Evolutionary conservation across 768 basidiomycete species (phyloP), one percentile per base, ranked within the genome.

Genomic region (Amanita rubescens): DNA sequence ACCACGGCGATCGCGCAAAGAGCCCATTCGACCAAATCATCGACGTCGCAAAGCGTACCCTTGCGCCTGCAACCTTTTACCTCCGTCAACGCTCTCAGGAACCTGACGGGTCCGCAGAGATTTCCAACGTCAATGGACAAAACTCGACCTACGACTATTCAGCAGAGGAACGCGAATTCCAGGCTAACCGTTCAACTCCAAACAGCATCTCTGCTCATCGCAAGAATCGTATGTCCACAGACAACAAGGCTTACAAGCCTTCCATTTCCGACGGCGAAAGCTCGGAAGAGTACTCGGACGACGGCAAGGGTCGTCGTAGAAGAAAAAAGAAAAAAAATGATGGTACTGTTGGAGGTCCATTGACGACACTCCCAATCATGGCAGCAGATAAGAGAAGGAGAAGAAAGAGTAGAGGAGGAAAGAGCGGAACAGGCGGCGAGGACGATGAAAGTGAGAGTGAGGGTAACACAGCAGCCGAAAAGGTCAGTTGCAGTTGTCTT

Each of bases 241-340:
- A 92, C 65, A 90, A 91, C 69, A 88, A 86, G 65, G 90, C 90
- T 0, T 93, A 91, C 61, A 78, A 78, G 50, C 90, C 90, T 17
- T 68, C 80, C 1, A 65, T 66, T 52, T 85, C 83, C 7, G 86
- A 87, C 58, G 59, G 79, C 32, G 87, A 89, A 37, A 74, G 71
- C 37, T 77, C 79, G 7, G 81, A 83, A 6, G 84, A 82, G 32
- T 69, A 70, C 47, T 73, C 72, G 1, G 78, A 80, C 46, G 74
- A 76, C 22, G 79, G 75, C 27, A 53, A 53, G n/a, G 72, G 70
- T 49, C 81, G 74, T 54, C 74, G 72, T 59, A 75, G 74, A 62
- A 75, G 75, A 65, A 73, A 68, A 59, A 81, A 74, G 69, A 79
- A 79, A 67, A 76, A 77, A 63, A 80, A 76, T 63, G 75, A 74